Evolutionary conservation across 1,284 basidiomycete genomes (phyloP).

Genomic region (Singerocomus inundabilis): DNA sequence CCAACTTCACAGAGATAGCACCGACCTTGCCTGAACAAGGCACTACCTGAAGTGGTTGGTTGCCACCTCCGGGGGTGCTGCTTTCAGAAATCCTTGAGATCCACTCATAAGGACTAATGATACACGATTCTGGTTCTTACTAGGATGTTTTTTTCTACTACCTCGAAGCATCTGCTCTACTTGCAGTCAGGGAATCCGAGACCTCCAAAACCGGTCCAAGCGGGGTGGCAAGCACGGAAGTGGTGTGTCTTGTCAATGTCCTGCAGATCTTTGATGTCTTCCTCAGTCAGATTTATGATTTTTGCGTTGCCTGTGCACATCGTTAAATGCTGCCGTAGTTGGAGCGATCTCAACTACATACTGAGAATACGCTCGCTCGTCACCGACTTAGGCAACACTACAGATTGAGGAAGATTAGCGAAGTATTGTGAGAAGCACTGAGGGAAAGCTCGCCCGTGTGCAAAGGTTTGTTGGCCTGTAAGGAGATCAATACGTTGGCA

Average conservation of each 20-base stretch:
- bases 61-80: not conserved
- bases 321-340: not conserved
- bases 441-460: constrained; percentile 44
- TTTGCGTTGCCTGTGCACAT: constrained; percentile 45
- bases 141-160: not conserved
- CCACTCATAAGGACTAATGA: not conserved
- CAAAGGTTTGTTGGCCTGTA: constrained; percentile 61
- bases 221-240: constrained; percentile 62
- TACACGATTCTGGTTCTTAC: not conserved
- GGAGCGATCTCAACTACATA: constrained; percentile 25
- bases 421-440: not conserved
- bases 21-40: constrained; percentile 20
- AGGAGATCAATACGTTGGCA: constrained; percentile 60
- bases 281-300: constrained; percentile 54
- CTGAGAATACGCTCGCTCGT: constrained; percentile 55
- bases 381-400: constrained; percentile 65
- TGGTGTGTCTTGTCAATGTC: constrained; percentile 55
- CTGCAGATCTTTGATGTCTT: constrained; percentile 55
- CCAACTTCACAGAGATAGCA: constrained; percentile 1
- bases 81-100: not conserved
- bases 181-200: constrained; percentile 64
- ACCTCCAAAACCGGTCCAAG: constrained; percentile 60
- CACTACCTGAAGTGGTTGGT: not conserved
- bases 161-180: constrained; percentile 14
- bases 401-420: not conserved